A percentile compares a stretch with the other conserved stretches of the same genome.
Conservation (phyloP, 441 rosid species). For the Arabidopsis hybrid region DNA sequence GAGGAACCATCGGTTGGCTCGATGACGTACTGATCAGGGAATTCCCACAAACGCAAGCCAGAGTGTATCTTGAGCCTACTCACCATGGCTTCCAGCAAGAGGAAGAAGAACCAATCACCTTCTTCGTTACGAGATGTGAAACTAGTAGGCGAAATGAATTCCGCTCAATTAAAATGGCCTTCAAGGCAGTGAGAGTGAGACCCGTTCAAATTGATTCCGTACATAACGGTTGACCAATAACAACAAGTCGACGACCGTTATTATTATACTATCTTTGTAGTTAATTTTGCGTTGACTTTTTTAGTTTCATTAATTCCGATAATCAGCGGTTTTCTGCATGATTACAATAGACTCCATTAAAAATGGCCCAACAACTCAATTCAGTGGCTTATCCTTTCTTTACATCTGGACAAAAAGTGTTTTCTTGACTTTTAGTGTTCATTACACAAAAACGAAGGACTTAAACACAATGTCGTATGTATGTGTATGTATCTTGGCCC, state of each 20-base stretch:
- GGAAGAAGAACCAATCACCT: conserved; percentile 7
- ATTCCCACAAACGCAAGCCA: conserved; percentile 79
- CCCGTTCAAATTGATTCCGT: conserved; percentile 33
- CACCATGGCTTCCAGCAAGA: conserved; percentile 55
- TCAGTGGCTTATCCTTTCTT: conserved; percentile 19
- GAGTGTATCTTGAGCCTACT: conserved; percentile 69
- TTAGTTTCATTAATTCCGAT: background rate
- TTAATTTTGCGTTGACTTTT: background rate
- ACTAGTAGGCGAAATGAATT: background rate
- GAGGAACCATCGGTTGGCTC: conserved; percentile 83
- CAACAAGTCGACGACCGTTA: background rate
- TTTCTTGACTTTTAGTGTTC: conserved; percentile 19
- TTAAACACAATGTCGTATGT: background rate
- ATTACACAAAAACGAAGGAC: conserved; percentile 31
- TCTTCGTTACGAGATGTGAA: background rate
- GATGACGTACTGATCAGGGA: conserved; percentile 76
- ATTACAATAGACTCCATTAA: conserved; percentile 3
- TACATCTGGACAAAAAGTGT: conserved; percentile 2
- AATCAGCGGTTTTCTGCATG: conserved; percentile 4
- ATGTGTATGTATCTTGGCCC: conserved; percentile 14
- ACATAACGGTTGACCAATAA: conserved; percentile 4
- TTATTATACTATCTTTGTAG: background rate
- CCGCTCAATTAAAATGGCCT: background rate
- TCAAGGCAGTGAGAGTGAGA: conserved; percentile 12
- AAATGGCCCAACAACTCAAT: conserved; percentile 20